Evolutionary conservation across 345 rosid genomes (phyloP).

Genomic region (Populus nigra): DNA sequence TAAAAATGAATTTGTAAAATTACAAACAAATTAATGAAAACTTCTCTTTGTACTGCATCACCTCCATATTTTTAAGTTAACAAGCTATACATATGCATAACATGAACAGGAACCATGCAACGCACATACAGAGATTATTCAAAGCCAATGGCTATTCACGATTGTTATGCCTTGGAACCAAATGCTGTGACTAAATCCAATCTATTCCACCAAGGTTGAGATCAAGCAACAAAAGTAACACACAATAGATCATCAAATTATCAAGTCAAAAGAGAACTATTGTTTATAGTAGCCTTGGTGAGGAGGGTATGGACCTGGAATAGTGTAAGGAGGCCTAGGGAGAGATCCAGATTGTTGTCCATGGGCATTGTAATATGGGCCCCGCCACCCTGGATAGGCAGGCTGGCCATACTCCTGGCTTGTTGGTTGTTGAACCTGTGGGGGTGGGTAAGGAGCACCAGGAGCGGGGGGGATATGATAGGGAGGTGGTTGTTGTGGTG

Average conservation of each 20-base stretch:
- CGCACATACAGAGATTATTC: slow-evolving; percentile 5
- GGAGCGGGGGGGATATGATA: slow-evolving; percentile 49
- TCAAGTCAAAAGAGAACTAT: slow-evolving; percentile 13
- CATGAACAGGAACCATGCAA: neutral
- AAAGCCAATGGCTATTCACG: neutral
- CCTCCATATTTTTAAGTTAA: neutral
- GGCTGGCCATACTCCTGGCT: slow-evolving; percentile 75
- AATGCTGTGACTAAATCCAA: slow-evolving; percentile 10
- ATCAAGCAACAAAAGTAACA: neutral
- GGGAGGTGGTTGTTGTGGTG: slow-evolving; percentile 53
- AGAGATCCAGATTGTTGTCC: slow-evolving; percentile 60
- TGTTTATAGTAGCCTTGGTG: slow-evolving; percentile 85
- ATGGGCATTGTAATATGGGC: slow-evolving; percentile 76
- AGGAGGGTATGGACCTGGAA: slow-evolving; percentile 64
- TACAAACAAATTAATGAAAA: neutral
- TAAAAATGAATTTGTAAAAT: too few relatives aligned
- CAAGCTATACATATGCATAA: neutral
- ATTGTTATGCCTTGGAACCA: neutral
- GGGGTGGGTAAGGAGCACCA: slow-evolving; percentile 54
- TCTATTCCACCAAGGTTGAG: neutral
- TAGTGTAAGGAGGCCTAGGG: slow-evolving; percentile 83
- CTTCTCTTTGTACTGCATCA: neutral
- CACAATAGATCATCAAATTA: neutral
- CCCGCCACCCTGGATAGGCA: slow-evolving; percentile 87
- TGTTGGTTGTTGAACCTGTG: slow-evolving; percentile 52